Evolutionary conservation across 208 protist genomes (phyloP), one percentile per base, ranked within the genome.

Genomic region (Herpetomonas tarakana): DNA sequence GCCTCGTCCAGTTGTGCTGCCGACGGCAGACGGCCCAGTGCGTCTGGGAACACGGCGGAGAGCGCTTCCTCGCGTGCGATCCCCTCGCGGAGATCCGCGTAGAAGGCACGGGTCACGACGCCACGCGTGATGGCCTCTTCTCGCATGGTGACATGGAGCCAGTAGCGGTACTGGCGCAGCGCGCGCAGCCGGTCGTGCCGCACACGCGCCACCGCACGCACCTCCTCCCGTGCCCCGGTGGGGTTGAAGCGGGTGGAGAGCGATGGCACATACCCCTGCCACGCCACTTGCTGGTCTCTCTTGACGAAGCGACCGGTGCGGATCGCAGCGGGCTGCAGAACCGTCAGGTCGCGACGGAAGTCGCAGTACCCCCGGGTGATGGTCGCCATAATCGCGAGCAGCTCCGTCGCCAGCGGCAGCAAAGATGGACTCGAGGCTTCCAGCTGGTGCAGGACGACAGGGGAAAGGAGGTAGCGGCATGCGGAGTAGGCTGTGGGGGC

Each of bases 291-390:
- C 24, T 71, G 56, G 6, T 50, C 19, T 16, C 73, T 62, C 25
- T 60, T 28, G 44, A 84, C 74, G 62, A 73, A 74, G 1, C 52
- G 68, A 2, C 87, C 81, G 11, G 79, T 74, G 65, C 71, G 52
- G 35, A 27, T 39, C 49, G 65, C 58, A 2, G 65, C 62, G 2
- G 65, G 44, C 47, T 74, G 55, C 47, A 66, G 54, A 3, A 56
- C 50, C 35, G 76, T 79, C 18, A 76, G 47, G 62, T 93, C 87
- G 57, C 70, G 87, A 9, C 87, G 81, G 59, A 81, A 68, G 54
- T 93, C 87, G 55, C 70, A 78, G 75, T 82, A 86, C 29, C 87
- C 87, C 18, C 70, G 46, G 62, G 67, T 68, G 27, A 86, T 70
- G 3, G 70, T 63, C 0, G 76, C 67, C 27, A 93, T 49, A 24